A percentile compares a stretch with the other conserved stretches of the same genome.
phyloP scores from a whole-genome alignment of 257 asterid species.

The Ophiorrhiza pumila region DNA sequence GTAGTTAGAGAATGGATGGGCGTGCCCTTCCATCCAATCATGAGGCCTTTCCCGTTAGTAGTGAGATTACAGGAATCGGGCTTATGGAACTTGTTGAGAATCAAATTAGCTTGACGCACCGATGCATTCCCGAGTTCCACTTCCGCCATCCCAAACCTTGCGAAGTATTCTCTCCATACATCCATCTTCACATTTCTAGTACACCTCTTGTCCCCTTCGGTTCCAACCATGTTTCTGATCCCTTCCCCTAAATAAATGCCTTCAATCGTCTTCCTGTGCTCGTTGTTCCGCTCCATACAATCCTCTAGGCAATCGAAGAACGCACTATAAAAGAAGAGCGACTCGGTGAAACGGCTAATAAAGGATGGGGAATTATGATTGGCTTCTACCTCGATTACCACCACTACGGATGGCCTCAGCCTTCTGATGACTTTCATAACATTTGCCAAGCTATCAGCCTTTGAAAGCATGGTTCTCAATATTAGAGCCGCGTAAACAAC shows the following conservation, averaged over 20 bases:
- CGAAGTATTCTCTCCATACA: conserved; percentile 66
- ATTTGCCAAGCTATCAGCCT: conserved; percentile 36
- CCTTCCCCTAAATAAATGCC: conserved; percentile 48
- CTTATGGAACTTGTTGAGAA: conserved; percentile 28
- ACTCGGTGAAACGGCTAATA: conserved; percentile 52
- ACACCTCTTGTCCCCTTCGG: conserved; percentile 46
- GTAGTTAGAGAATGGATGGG: conserved; percentile 40
- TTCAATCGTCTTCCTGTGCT: conserved; percentile 40
- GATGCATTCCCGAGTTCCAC: conserved; percentile 32
- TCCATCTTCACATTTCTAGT: conserved; percentile 48
- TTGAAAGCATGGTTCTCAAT: conserved; percentile 50
- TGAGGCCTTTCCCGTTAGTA: conserved; percentile 22
- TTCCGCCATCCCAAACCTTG: conserved; percentile 41
- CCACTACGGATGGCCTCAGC: conserved; percentile 47
- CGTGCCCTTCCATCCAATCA: conserved; percentile 43
- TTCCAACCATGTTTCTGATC: conserved; percentile 50
- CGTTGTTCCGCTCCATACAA: conserved; percentile 39
- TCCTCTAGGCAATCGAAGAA: conserved; percentile 63
- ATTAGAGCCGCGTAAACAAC: conserved; percentile 40
- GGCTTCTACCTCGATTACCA: conserved; percentile 62
- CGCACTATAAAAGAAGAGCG: conserved; percentile 44
- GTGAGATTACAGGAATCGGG: conserved; percentile 23
- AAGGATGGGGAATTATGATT: conserved; percentile 64
- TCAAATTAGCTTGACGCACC: conserved; percentile 35
- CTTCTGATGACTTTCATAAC: conserved; percentile 39